Evolutionary conservation across 2,329 filamentous ascomycete genomes (phyloP), one percentile per base, ranked within the genome.

Genomic region (Pseudopyricularia javanii): DNA sequence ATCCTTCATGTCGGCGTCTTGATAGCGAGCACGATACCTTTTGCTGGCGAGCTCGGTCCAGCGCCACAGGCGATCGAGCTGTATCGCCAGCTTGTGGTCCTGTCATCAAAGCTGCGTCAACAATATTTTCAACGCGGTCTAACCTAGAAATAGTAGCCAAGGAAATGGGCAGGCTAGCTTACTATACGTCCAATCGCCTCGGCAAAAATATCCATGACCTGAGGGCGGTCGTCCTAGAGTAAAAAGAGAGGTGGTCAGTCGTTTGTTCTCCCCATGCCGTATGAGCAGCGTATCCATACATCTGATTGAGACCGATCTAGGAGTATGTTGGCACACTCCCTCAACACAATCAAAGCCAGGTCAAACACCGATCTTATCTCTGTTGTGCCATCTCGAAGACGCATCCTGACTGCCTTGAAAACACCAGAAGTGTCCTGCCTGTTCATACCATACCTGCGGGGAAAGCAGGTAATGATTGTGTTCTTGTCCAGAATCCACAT

Each of bases 171-270:
- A 33, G 32, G 7, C 32, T 7, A 33, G 26, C 69, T 60, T 51
- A 72, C 71, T 4, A 73, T 60, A 3, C 62, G 63, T 0, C 67
- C 68, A 45, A 74, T 73, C 1, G 71, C 66, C 22, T 66, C 64
- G 0, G 66, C 63, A 37, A 74, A 74, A 2, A 66, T 62, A 52
- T 73, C 69, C 5, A 73, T 59, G 0, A 73, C 64, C 48, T 68
- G 63, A 0, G 70, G 71, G 5, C 6, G 54, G 49, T 20, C 8
- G 34, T 53, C 48, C 52, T 37, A 37, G 12, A 22, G 7, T 7
- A 43, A 5, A 1, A 26, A 26, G 35, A 37, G 20, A 4, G 6
- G 20, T 35, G 20, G n/a, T n/a, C n/a, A 37, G 15, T 17, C 12
- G 14, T 37, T 17, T 7, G 35, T 4, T 17, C 4, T 6, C 2